Conservation (phyloP, 2,329 filamentous ascomycete genomes). For the Rhinocladiella similis region DNA sequence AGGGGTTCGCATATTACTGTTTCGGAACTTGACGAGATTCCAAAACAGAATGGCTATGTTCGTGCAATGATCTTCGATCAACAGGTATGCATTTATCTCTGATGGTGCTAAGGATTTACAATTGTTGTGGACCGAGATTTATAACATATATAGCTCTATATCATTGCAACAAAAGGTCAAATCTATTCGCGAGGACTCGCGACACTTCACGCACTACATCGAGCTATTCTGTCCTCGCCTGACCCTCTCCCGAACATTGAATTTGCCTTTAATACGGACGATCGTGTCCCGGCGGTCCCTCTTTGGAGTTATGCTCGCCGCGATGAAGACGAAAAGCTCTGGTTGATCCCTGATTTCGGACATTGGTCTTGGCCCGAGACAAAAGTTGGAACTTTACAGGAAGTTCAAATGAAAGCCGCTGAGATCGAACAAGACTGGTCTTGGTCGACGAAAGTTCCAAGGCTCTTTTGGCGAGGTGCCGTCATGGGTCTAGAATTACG, state of each 20-base stretch:
- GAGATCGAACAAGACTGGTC: conserved; percentile 17
- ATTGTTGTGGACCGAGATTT: background rate
- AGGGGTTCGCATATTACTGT: conserved; percentile 24
- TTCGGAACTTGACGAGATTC: conserved; percentile 26
- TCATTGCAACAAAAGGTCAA: conserved; percentile 35
- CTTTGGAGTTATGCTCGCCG: conserved; percentile 48
- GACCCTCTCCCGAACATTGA: conserved; percentile 49
- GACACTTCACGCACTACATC: conserved; percentile 49
- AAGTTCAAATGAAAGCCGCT: conserved; percentile 36
- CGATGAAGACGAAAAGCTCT: conserved; percentile 41
- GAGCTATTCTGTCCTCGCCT: conserved; percentile 46
- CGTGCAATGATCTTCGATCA: conserved; percentile 40
- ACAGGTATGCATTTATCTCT: conserved; percentile 22
- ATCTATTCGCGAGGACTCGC: conserved; percentile 37
- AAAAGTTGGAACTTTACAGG: conserved; percentile 45
- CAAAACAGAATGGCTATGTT: conserved; percentile 32
- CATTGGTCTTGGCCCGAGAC: conserved; percentile 56
- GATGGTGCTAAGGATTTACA: background rate
- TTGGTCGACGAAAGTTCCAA: conserved; percentile 40
- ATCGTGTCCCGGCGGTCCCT: conserved; percentile 37
- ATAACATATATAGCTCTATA: conserved; percentile 33
- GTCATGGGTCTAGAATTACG: conserved; percentile 41
- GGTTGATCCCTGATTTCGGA: conserved; percentile 57
- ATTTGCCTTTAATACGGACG: conserved; percentile 50
- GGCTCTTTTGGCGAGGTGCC: conserved; percentile 52